Percentiles rank a stretch among this genome's conserved stretches.
Conservation (phyloP, 805 yeast species). For the Yarrowia alimentaria region DNA sequence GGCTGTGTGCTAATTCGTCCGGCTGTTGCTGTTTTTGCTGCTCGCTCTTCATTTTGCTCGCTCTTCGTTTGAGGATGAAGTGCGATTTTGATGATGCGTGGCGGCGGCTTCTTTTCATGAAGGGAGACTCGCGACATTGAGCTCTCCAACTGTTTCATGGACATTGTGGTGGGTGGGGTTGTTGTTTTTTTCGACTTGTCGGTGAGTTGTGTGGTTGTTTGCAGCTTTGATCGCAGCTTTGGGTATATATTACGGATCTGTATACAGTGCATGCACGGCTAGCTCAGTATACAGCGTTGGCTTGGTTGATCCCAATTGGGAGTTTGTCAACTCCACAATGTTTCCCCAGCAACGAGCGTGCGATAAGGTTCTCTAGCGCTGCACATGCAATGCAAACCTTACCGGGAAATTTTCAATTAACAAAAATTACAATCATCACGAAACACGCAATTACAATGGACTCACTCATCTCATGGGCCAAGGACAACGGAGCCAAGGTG, state of each 20-base stretch:
- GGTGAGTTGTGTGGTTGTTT: neutral
- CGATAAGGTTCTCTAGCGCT: constrained; percentile 2
- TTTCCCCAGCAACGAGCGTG: neutral
- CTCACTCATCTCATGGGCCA: constrained; percentile 28
- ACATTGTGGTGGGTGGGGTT: constrained; percentile 23
- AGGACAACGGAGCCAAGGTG: constrained; percentile 25
- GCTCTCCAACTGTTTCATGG: constrained; percentile 32
- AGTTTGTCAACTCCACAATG: neutral
- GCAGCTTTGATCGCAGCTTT: neutral
- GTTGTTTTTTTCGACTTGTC: too few relatives aligned
- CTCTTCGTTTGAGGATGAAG: constrained; percentile 25
- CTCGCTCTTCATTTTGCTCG: constrained; percentile 20
- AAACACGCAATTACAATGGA: constrained; percentile 15
- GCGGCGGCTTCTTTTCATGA: constrained; percentile 30
- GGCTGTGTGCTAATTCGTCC: constrained; percentile 14
- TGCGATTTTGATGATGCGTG: constrained; percentile 22
- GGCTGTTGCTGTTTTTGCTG: neutral
- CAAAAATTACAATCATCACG: too few relatives aligned
- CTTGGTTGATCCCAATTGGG: constrained; percentile 10
- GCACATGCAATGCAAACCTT: neutral
- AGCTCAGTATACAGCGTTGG: neutral
- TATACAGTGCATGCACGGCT: neutral
- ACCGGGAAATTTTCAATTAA: constrained; percentile 1
- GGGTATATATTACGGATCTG: too few relatives aligned
- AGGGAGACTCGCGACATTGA: constrained; percentile 32